These are phyloP conservation scores for Apiotrichum gracile DNA, from an alignment of 1,284 basidiomycete species.

Conservation along the genomic window DNA sequence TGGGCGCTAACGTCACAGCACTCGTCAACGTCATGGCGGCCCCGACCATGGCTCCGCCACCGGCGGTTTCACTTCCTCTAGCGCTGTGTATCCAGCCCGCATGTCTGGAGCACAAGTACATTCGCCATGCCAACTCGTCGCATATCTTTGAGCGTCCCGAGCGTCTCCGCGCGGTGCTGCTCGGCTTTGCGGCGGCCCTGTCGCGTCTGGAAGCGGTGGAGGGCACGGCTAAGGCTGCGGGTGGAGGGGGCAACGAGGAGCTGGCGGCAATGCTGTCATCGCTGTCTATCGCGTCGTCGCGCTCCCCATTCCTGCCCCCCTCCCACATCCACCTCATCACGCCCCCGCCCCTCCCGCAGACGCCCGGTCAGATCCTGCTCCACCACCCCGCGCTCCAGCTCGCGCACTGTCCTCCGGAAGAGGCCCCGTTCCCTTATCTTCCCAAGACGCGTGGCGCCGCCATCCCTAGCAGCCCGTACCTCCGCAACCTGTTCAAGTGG, in stretches of 20 bases:
- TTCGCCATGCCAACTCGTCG: constrained; percentile 65
- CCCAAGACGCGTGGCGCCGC: constrained; percentile 10
- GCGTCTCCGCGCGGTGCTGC: constrained; percentile 70
- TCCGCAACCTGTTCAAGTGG: constrained; percentile 51
- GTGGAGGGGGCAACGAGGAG: constrained; percentile 6
- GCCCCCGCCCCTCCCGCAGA: constrained; percentile 18
- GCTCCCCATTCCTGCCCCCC: constrained; percentile 12
- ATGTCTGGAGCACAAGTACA: constrained; percentile 60
- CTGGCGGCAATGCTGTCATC: constrained; percentile 30
- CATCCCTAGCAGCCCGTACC: constrained; percentile 30
- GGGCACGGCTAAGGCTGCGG: not conserved
- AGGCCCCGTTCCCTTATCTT: constrained; percentile 35
- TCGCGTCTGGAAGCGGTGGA: constrained; percentile 59
- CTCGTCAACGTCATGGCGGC: not conserved
- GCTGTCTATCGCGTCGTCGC: constrained; percentile 21
- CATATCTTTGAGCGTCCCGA: constrained; percentile 82
- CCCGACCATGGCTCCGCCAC: not conserved
- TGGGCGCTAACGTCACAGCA: too few relatives aligned
- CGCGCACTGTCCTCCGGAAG: constrained; percentile 34
- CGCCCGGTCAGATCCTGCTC: constrained; percentile 34
- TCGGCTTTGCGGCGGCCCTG: constrained; percentile 71
- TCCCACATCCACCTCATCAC: constrained; percentile 25
- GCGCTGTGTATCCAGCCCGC: constrained; percentile 48
- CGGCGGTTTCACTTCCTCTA: constrained; percentile 22
- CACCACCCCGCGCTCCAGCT: constrained; percentile 42